Evolutionary conservation across 345 rosid genomes (phyloP).

Genomic region (Gossypium bickii): DNA sequence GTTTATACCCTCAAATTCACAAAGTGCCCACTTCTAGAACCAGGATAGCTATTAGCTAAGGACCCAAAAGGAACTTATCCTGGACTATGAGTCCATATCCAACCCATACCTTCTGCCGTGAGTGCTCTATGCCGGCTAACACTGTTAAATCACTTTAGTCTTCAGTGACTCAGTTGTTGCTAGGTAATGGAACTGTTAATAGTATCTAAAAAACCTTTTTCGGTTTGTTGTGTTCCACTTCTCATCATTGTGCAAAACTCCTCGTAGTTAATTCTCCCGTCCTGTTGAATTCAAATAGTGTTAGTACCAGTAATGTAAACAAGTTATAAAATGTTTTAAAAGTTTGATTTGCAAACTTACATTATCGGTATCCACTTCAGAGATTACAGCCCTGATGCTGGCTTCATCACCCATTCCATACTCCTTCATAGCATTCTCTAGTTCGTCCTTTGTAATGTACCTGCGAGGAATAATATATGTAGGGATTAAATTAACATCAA

Average conservation of each 20-base stretch:
- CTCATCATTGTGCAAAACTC: slow-evolving; percentile 85
- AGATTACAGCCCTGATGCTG: slow-evolving; percentile 52
- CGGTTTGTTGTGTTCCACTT: slow-evolving; percentile 38
- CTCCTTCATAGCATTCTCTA: slow-evolving; percentile 74
- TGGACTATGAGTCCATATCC: neutral
- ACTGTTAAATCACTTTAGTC: neutral
- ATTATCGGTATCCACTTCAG: slow-evolving; percentile 71
- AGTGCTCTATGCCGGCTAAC: neutral
- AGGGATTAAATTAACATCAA: neutral
- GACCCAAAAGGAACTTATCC: neutral
- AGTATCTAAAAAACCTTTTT: neutral
- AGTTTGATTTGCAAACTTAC: neutral
- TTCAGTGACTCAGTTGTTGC: neutral
- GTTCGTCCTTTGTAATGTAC: slow-evolving; percentile 67
- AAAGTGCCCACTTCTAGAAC: neutral
- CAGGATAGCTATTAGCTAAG: neutral
- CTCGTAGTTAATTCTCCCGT: slow-evolving; percentile 74
- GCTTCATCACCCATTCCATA: slow-evolving; percentile 76
- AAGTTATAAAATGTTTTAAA: neutral
- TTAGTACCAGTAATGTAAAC: neutral
- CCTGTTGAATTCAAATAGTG: slow-evolving; percentile 16
- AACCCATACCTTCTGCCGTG: neutral
- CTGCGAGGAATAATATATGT: neutral
- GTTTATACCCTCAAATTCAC: neutral
- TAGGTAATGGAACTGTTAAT: neutral